A percentile compares a stretch with the other conserved stretches of the same genome.
Conservation (phyloP, 257 asterid genomes). For the Perilla frutescens region DNA sequence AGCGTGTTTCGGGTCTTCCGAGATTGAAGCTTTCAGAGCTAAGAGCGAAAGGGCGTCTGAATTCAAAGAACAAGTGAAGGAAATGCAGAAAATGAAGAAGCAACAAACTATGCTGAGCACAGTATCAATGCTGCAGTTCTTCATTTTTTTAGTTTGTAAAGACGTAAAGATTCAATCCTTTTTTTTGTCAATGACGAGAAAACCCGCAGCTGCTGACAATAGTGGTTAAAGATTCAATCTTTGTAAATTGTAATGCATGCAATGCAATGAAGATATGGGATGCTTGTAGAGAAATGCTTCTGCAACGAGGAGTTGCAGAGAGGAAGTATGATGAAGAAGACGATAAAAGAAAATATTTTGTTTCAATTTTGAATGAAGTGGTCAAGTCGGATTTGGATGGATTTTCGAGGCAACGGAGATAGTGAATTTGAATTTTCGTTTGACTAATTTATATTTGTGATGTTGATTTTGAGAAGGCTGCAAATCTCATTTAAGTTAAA, state of each 20-base stretch:
- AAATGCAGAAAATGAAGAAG: constrained; percentile 44
- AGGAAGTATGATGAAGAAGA: constrained; percentile 24
- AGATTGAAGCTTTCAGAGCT: constrained; percentile 76
- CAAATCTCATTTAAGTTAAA: too few species aligned
- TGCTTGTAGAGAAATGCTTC: constrained; percentile 2
- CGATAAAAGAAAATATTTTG: constrained; percentile 29
- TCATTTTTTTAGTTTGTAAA: neutral
- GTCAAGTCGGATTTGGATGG: constrained; percentile 37
- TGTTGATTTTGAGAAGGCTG: too few species aligned
- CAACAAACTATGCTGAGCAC: constrained; percentile 30
- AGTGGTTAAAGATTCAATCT: constrained; percentile 42
- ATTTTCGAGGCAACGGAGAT: constrained; percentile 44
- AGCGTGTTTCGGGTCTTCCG: constrained; percentile 54
- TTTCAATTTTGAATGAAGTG: constrained; percentile 37
- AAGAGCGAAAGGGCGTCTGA: constrained; percentile 83
- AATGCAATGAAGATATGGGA: constrained; percentile 5
- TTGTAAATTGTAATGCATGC: constrained; percentile 38
- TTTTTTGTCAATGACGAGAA: neutral
- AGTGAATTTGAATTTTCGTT: constrained; percentile 45
- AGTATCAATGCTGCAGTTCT: neutral
- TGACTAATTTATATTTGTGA: constrained; percentile 23
- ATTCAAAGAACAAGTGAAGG: constrained; percentile 50
- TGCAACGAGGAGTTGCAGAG: constrained; percentile 37
- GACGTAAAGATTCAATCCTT: constrained; percentile 46
- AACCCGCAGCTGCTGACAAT: too few species aligned